Base-by-base conservation (phyloP, 768 basidiomycete species). In the Phylloporus rhodoxanthus region DNA sequence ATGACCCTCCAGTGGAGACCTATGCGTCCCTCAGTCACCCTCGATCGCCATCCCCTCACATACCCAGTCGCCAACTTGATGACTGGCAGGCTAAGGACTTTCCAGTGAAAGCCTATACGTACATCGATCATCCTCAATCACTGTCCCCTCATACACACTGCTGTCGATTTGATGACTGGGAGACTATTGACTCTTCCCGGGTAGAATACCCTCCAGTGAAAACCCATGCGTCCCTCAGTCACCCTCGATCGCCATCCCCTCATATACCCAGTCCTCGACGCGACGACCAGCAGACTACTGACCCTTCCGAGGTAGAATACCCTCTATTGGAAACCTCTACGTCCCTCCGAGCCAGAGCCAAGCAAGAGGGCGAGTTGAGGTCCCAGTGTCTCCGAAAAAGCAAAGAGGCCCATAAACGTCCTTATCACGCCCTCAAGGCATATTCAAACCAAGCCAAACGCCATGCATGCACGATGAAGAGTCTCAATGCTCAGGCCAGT, bases 311-410 rank as follows among this genome's bases (percentile, higher is more conserved):
- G 30, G 36, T 2, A 15, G 48, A 48, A 17, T 4, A 5, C 21
- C 29, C 25, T 8, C 37, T 45, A 10, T 33, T 19, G 41, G 51
- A 54, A 45, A 17, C 81, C 50, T 91, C 90, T 57, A 64, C 72
- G 26, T 69, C 72, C 29, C 75, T 96, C 26, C 80, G 95, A 21
- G 78, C 79, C 45, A 75, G 74, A 47, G 95, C 95, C 1, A 84
- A 81, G 47, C 73, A 76, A 44, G 87, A 89, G 64, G 90, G 88
- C 2, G 86, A 91, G 53, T 59, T 73, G 57, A 92, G 87, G 89
- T 76, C 75, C 14, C 69, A 70, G 28, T 77, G 72, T 47, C 86
- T 82, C 62, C 72, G 79, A 43, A 71, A 82, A 61, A 84, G 87
- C 59, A 78, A 87, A 61, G 71, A 79, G 49, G 90, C 91, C 1